These are phyloP conservation scores for Durotheca rogersii DNA, from an alignment of 495 filamentous ascomycete species.

Conservation along the genomic window DNA sequence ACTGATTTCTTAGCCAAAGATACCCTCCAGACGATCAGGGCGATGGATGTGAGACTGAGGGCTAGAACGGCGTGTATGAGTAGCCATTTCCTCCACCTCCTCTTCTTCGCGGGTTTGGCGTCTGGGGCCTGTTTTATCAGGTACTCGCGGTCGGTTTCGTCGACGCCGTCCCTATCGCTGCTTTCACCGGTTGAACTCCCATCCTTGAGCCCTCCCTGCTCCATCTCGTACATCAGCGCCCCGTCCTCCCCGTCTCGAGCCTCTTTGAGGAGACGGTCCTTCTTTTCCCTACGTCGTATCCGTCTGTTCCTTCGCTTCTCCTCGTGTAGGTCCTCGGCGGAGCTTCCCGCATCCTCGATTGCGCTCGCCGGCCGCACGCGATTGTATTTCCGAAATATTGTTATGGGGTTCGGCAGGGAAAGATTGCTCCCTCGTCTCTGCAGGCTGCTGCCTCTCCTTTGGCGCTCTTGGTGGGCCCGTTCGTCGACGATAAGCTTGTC, in stretches of 20 bases:
- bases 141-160: slow-evolving; percentile 52
- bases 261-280: slow-evolving; percentile 48
- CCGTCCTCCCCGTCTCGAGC: slow-evolving; percentile 64
- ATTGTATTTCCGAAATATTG: slow-evolving; percentile 41
- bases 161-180: slow-evolving; percentile 56
- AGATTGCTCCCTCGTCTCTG: slow-evolving; percentile 51
- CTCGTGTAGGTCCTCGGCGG: slow-evolving; percentile 37
- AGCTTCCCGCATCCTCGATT: slow-evolving; percentile 29
- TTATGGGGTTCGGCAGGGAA: slow-evolving; percentile 49
- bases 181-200: slow-evolving; percentile 57
- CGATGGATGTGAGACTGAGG: slow-evolving; percentile 52
- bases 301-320: slow-evolving; percentile 55
- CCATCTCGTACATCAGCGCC: slow-evolving; percentile 84
- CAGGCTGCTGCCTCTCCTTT: slow-evolving; percentile 50
- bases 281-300: slow-evolving; percentile 48
- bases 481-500: slow-evolving; percentile 68
- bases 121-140: slow-evolving; percentile 47
- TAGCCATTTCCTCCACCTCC: slow-evolving; percentile 51
- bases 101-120: slow-evolving; percentile 44
- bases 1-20: slow-evolving; percentile 38
- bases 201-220: slow-evolving; percentile 72
- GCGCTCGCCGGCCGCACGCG: slow-evolving; percentile 38
- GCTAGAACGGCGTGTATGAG: slow-evolving; percentile 55
- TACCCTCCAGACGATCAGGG: slow-evolving; percentile 52
- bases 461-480: slow-evolving; percentile 48